Evolutionary conservation across 1,139 yeast genomes (phyloP).

Genomic region (Candida freyschussii): DNA sequence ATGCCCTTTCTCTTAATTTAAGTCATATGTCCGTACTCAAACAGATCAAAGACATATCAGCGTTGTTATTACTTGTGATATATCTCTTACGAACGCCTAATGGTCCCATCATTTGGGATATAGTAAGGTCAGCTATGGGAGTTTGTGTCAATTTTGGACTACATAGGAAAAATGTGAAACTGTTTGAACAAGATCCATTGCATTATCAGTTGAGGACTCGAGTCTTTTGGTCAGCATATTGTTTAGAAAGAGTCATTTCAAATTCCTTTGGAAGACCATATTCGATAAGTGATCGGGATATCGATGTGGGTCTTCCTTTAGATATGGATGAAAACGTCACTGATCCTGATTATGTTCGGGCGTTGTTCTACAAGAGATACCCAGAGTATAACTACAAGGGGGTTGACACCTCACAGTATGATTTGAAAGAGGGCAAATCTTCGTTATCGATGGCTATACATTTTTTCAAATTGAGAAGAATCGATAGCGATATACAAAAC

Average conservation of each 20-base stretch:
- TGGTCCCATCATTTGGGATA: slow-evolving; percentile 5
- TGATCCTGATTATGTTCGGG: slow-evolving; percentile 2
- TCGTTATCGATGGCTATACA: slow-evolving; percentile 5
- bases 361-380: slow-evolving; percentile 2
- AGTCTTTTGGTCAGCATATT: slow-evolving; percentile 8
- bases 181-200: slow-evolving; percentile 4
- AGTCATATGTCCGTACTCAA: not conserved
- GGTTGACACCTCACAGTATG: not conserved
- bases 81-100: slow-evolving; percentile 4
- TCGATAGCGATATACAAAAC: slow-evolving; percentile 7
- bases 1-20: slow-evolving; percentile 1
- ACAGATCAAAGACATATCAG: slow-evolving; percentile 2
- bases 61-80: slow-evolving; percentile 2
- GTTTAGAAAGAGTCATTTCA: slow-evolving; percentile 7
- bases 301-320: slow-evolving; percentile 6
- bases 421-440: not conserved
- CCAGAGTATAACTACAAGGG: slow-evolving; percentile 2
- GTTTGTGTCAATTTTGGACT: slow-evolving; percentile 4
- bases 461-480: slow-evolving; percentile 5
- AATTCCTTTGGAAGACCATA: slow-evolving; percentile 8
- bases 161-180: slow-evolving; percentile 5
- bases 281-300: slow-evolving; percentile 7
- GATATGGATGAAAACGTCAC: slow-evolving; percentile 3
- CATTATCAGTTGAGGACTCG: slow-evolving; percentile 3
- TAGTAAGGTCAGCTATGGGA: slow-evolving; percentile 5